Evolutionary conservation across 495 filamentous ascomycete species (phyloP), one percentile per base, ranked within the genome.

Genomic region (Annulohypoxylon bovei): DNA sequence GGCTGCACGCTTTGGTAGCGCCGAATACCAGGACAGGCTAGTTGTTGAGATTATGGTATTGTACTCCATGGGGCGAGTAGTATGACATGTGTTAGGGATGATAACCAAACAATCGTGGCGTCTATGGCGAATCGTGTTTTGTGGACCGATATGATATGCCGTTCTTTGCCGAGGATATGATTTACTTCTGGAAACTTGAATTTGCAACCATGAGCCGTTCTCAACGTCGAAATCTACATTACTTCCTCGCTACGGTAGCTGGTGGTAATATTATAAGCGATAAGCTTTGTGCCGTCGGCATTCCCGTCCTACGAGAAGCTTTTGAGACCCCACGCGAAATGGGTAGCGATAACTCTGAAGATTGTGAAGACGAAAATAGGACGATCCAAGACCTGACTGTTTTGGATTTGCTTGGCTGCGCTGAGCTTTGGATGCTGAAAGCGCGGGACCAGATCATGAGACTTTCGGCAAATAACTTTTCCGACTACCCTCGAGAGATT

Each of bases 401-500:
- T 27, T 33, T 54, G 8, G 54, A 42, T 57, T 27, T 57, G 32
- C 16, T 57, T 40, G 32, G 54, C 33, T 57, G 54, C 16, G 54
- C 54, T 27, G 54, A 57, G 54, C 33, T 57, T 23, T 57, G 54
- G 54, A 40, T 57, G 54, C 42, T 57, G 54, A 57, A 40, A 57
- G 54, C 35, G 18, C 54, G 54, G 35, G 35, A 57, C 35, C 54
- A 16, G 33, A 57, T 57, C 54, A 57, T 42, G 54, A 39, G 54
- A 12, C 54, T 57, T 57, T 40, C 35, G 7, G 54, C 33, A 18
- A 57, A 40, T 57, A 42, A 27, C 35, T 57, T 57, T 40, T 57
- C 54, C 33, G 54, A 57, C 35, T 57, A 57, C 54, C 54, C 54
- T 27, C 11, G 6, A 42, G 33, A 40, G 54, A 27, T 57, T 57